A percentile compares a stretch with the other conserved stretches of the same genome.
Evolutionary conservation across 2,329 filamentous ascomycete species (phyloP).

Genomic region (Stagonosporopsis cucurbitacearum): DNA sequence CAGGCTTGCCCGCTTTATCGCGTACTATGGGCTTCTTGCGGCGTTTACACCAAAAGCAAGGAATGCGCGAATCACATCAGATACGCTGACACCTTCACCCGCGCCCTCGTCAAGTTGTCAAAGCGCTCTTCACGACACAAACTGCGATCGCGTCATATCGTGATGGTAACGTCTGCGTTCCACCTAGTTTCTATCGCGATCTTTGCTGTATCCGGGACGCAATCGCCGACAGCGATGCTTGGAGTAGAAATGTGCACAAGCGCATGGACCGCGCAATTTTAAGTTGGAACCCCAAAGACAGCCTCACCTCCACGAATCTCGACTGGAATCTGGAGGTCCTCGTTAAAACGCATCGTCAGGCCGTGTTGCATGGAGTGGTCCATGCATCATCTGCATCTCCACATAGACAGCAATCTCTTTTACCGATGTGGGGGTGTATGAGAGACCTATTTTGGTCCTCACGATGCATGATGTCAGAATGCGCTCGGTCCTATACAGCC

Average conservation of each 20-base stretch:
- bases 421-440: slow-evolving; percentile 9
- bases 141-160: not conserved
- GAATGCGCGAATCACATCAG: slow-evolving; percentile 3
- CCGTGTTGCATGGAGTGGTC: slow-evolving; percentile 10
- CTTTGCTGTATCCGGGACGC: not conserved
- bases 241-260: not conserved
- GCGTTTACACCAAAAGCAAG: slow-evolving; percentile 15
- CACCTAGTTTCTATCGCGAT: not conserved
- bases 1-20: slow-evolving; percentile 16
- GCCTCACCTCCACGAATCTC: slow-evolving; percentile 1
- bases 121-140: not conserved
- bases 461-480: slow-evolving; percentile 36
- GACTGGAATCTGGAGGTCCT: not conserved
- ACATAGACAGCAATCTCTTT: slow-evolving; percentile 26
- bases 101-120: slow-evolving; percentile 3
- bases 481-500: slow-evolving; percentile 9
- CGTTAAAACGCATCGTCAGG: slow-evolving; percentile 4
- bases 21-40: slow-evolving; percentile 6
- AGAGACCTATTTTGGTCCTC: slow-evolving; percentile 17
- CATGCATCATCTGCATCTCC: slow-evolving; percentile 28
- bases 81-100: not conserved
- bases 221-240: not conserved
- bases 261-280: not conserved
- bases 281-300: not conserved
- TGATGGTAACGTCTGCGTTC: not conserved